Base-by-base conservation (phyloP, 768 basidiomycete genomes). In the Hygrophoropsis aurantiaca region DNA sequence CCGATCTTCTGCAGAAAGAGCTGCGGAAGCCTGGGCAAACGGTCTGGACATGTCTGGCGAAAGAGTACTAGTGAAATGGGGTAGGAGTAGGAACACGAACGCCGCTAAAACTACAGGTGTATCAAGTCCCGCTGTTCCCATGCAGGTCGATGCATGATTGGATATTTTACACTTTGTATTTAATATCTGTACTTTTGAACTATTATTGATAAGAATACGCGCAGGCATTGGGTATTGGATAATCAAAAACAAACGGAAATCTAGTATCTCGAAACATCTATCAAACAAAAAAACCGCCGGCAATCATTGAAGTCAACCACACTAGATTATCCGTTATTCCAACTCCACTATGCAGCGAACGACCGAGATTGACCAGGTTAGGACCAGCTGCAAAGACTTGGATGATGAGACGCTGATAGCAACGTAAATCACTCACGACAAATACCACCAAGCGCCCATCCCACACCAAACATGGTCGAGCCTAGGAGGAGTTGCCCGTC, bases 1-100 rank as follows among this genome's bases (percentile, higher is more conserved):
- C 44, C 79, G 97, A 16, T 59, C 74, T 5, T 74, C 80, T n/a
- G 94, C 97, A 13, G 97, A 99, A 68, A 72, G 74, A 13, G 93
- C 90, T 0, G 94, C 94, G 0, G 81, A 89, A 52, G 85, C 87
- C 9, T 92, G 94, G 82, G 82, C 91, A n/a, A 84, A 85, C 52
- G 94, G 94, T 2, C 72, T 98, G 9, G 94, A 95, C 55, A 74
- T 97, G 20, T 86, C 91, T 23, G 87, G 82, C 1, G 83, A 86
- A 60, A 74, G 72, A 26, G 78, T 87, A 9, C 72, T 77, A 37
- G 79, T 95, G 21, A 90, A 86, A 54, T 99, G 95, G 95, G 95
- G 95, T 3, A 77, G 94, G 49, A 85, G 90, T 58, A 80, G 67
- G 72, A 70, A 68, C 63, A 50, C 63, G 19, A 60, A 61, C 6